Evolutionary conservation across 2,329 filamentous ascomycete species (phyloP).

Genomic region (Coleophoma cylindrospora): DNA sequence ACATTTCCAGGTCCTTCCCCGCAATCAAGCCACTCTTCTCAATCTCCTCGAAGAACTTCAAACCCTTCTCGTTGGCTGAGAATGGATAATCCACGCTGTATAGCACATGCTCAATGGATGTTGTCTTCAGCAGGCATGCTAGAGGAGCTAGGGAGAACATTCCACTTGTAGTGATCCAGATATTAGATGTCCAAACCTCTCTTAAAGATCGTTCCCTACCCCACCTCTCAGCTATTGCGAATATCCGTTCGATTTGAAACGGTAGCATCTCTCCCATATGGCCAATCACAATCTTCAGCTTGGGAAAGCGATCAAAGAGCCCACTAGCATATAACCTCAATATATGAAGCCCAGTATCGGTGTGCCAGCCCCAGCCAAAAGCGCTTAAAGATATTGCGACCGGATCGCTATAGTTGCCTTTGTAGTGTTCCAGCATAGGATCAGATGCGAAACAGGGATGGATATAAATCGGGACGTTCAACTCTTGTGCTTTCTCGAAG

Average conservation of each 20-base stretch:
- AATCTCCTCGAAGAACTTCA: conserved; percentile 42
- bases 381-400: conserved; percentile 28
- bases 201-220: conserved; percentile 31
- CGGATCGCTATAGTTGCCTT: conserved; percentile 23
- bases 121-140: conserved; percentile 37
- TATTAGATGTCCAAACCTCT: conserved; percentile 48
- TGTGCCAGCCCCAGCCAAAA: neutral
- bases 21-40: conserved; percentile 42
- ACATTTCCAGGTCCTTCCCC: conserved; percentile 40
- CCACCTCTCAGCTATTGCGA: conserved; percentile 22
- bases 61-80: conserved; percentile 40
- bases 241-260: conserved; percentile 45
- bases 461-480: conserved; percentile 38
- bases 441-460: conserved; percentile 32
- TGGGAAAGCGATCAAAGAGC: conserved; percentile 49
- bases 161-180: conserved; percentile 53
- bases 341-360: conserved; percentile 41
- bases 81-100: conserved; percentile 57
- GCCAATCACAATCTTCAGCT: conserved; percentile 48
- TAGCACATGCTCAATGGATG: conserved; percentile 43
- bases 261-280: conserved; percentile 50
- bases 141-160: conserved; percentile 44
- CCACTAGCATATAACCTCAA: conserved; percentile 45
- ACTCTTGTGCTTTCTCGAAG: conserved; percentile 29
- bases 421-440: conserved; percentile 20